Percentiles rank a stretch among this genome's conserved stretches.
phyloP scores from a whole-genome alignment of 1,284 basidiomycete genomes.

The Cryptococcus depauperatus region DNA sequence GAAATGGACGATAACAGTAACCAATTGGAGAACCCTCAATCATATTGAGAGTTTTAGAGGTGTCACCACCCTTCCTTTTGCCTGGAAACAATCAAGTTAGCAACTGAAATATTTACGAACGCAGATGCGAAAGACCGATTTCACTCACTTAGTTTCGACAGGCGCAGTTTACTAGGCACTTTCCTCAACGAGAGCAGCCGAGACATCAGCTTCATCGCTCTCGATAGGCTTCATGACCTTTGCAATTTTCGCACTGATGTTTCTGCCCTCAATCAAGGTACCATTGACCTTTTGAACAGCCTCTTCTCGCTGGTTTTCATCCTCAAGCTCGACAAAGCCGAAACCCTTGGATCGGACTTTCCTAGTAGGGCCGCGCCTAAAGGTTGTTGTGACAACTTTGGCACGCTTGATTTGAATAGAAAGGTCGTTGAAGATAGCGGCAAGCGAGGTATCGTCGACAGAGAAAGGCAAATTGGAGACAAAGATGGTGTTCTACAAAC shows the following conservation, averaged over 20 bases:
- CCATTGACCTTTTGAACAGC: constrained; percentile 70
- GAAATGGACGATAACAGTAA: too few relatives aligned
- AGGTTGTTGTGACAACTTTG: constrained; percentile 59
- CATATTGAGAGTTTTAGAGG: too few relatives aligned
- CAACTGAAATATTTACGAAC: too few relatives aligned
- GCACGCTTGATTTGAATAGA: constrained; percentile 71
- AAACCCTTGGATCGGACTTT: constrained; percentile 72
- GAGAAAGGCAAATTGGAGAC: constrained; percentile 92
- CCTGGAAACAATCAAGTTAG: too few relatives aligned
- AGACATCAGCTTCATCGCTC: constrained; percentile 3
- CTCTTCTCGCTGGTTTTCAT: constrained; percentile 73
- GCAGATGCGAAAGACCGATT: too few relatives aligned
- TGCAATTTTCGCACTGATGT: constrained; percentile 80
- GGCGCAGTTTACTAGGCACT: too few relatives aligned
- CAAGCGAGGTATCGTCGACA: constrained; percentile 70
- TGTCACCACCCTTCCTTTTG: too few relatives aligned
- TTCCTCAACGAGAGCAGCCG: constrained; percentile 6
- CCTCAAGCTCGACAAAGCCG: constrained; percentile 84
- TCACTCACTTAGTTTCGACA: too few relatives aligned
- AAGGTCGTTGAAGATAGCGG: constrained; percentile 70
- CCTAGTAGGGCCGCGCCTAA: constrained; percentile 49
- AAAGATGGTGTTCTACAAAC: constrained; percentile 72
- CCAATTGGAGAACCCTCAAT: too few relatives aligned
- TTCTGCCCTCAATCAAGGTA: constrained; percentile 68
- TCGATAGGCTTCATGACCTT: constrained; percentile 38